Percentiles rank a stretch among this genome's conserved stretches.
These are phyloP conservation scores for Barnettozyma salicaria DNA, from an alignment of 805 yeast genomes.

Conservation along the genomic window DNA sequence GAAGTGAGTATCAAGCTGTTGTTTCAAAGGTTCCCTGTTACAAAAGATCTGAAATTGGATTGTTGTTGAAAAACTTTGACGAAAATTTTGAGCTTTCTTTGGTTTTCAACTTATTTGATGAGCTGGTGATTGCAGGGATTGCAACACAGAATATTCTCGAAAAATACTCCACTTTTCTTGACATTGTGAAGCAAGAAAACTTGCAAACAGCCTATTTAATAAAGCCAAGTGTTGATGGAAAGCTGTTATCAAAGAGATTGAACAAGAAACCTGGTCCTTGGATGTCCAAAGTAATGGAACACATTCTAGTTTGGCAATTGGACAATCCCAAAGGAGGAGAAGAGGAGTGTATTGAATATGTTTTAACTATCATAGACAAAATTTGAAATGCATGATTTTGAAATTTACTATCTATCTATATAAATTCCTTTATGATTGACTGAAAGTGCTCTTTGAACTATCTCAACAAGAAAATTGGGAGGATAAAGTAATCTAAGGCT, in stretches of 20 bases:
- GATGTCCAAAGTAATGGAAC: constrained; percentile 55
- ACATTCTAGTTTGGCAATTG: constrained; percentile 68
- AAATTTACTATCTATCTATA: no score
- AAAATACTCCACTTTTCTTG: constrained; percentile 17
- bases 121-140: constrained; percentile 6
- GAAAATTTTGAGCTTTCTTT: constrained; percentile 42
- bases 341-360: constrained; percentile 48
- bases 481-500: no score
- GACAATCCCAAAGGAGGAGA: constrained; percentile 54
- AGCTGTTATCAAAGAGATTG: constrained; percentile 46
- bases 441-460: no score
- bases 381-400: neutral
- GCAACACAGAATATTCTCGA: constrained; percentile 1
- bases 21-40: constrained; percentile 28
- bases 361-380: constrained; percentile 22
- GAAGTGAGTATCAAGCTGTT: constrained; percentile 22
- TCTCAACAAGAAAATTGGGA: no score
- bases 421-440: no score
- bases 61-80: constrained; percentile 48
- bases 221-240: constrained; percentile 74
- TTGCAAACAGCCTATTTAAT: constrained; percentile 35
- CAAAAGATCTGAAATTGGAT: constrained; percentile 55
- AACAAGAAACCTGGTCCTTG: constrained; percentile 79
- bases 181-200: constrained; percentile 11
- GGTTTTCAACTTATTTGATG: constrained; percentile 26